Evolutionary conservation across 2,329 filamentous ascomycete genomes (phyloP).

Genomic region (Ustulina deusta): DNA sequence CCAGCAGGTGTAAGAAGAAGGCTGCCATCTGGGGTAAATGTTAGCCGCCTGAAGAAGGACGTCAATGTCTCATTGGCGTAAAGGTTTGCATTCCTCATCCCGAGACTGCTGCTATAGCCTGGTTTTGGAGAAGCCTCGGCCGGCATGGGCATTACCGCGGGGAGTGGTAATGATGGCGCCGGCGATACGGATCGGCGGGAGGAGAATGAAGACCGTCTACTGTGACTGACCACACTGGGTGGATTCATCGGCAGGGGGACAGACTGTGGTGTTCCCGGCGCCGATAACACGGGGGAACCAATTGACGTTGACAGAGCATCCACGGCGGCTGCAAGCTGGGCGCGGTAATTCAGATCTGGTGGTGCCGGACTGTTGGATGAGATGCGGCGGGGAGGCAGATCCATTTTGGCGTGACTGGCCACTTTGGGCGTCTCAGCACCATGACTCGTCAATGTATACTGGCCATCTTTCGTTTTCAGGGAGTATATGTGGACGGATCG

Average conservation of each 20-base stretch:
- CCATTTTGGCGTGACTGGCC: constrained; percentile 82
- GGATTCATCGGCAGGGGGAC: constrained; percentile 95
- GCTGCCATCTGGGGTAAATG: constrained; percentile 95
- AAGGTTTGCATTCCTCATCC: constrained; percentile 85
- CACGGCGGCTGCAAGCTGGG: constrained; percentile 70
- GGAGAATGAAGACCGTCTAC: constrained; percentile 93
- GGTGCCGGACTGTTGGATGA: constrained; percentile 93
- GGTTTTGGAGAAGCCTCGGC: constrained; percentile 90
- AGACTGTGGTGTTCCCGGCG: constrained; percentile 92
- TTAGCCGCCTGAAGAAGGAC: constrained; percentile 93
- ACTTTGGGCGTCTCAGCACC: constrained; percentile 81
- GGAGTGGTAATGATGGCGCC: constrained; percentile 91
- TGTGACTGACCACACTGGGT: constrained; percentile 87
- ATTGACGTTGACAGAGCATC: constrained; percentile 65
- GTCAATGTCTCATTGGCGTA: constrained; percentile 98
- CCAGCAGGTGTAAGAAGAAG: constrained; percentile 93
- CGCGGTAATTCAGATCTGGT: constrained; percentile 78
- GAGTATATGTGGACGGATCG: constrained; percentile 98
- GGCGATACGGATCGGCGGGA: constrained; percentile 90
- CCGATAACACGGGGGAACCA: constrained; percentile 88
- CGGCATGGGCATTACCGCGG: constrained; percentile 94
- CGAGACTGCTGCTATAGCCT: constrained; percentile 65
- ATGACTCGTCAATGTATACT: constrained; percentile 78
- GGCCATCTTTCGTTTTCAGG: constrained; percentile 94
- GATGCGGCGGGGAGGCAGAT: constrained; percentile 89